Evolutionary conservation across 2,329 filamentous ascomycete species (phyloP).

Genomic region (Penicillium fuscoglaucum): DNA sequence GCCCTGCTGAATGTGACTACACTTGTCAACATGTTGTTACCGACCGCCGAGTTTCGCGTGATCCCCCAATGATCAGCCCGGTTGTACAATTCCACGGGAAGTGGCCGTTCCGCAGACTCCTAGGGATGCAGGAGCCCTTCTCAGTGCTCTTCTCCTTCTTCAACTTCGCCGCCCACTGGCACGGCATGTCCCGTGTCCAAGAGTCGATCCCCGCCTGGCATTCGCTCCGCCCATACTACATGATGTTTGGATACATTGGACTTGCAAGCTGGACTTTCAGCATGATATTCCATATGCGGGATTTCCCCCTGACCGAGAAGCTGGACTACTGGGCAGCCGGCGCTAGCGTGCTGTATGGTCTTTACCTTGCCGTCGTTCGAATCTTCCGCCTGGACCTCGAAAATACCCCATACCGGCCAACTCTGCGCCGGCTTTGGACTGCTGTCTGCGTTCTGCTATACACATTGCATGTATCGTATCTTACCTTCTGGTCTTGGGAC

Average conservation of each 20-base stretch:
- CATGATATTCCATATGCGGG: constrained; percentile 87
- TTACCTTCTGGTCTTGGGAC: constrained; percentile 85
- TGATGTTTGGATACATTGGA: constrained; percentile 76
- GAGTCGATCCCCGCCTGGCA: constrained; percentile 71
- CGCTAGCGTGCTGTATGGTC: constrained; percentile 82
- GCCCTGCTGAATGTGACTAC: constrained; percentile 94
- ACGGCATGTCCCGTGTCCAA: constrained; percentile 71
- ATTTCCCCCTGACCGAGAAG: constrained; percentile 84
- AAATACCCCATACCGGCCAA: constrained; percentile 48
- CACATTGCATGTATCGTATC: constrained; percentile 73
- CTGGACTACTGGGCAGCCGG: constrained; percentile 95
- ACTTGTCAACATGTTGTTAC: constrained; percentile 95
- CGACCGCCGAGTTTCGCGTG: constrained; percentile 63
- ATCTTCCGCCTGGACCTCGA: constrained; percentile 76
- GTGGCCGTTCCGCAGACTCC: constrained; percentile 90
- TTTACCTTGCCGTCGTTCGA: constrained; percentile 81
- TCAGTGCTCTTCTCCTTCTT: constrained; percentile 89
- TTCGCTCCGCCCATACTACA: constrained; percentile 76
- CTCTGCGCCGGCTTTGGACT: constrained; percentile 72
- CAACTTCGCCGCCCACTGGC: constrained; percentile 83
- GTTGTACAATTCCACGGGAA: constrained; percentile 96
- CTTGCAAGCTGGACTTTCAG: constrained; percentile 83
- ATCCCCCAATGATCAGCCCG: constrained; percentile 63
- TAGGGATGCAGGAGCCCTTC: constrained; percentile 93
- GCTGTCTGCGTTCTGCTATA: constrained; percentile 70